Percentiles rank a stretch among this genome's conserved stretches.
phyloP scores from a whole-genome alignment of 805 yeast species.

The Wickerhamomyces chambardii region DNA sequence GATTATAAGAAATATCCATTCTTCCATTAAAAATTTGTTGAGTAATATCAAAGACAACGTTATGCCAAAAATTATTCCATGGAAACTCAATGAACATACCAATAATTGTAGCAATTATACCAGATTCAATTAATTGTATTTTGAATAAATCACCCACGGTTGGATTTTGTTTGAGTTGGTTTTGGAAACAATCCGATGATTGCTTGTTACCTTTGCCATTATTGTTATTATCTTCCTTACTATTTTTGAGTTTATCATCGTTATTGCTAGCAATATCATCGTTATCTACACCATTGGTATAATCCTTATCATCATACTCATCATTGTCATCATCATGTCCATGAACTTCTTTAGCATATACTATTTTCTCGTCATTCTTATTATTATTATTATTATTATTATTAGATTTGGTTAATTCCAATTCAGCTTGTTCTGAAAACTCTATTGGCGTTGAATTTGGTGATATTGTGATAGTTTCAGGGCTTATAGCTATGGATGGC shows the following conservation, averaged over 20 bases:
- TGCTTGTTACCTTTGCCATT: no score
- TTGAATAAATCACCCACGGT: slow-evolving; percentile 69
- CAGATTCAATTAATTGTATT: slow-evolving; percentile 56
- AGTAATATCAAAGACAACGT: slow-evolving; percentile 76
- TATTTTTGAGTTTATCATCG: no score
- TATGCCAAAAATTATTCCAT: slow-evolving; percentile 82
- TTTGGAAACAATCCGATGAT: no score
- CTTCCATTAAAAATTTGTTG: slow-evolving; percentile 78
- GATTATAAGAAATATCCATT: slow-evolving; percentile 64
- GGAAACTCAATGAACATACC: slow-evolving; percentile 64
- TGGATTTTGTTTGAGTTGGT: slow-evolving; percentile 37
- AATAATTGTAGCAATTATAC: slow-evolving; percentile 49
- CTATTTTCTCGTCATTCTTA: slow-evolving; percentile 7
- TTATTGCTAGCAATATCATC: no score
- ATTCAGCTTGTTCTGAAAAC: slow-evolving; percentile 3
- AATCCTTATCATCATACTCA: slow-evolving; percentile 15
- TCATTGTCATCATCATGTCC: slow-evolving; percentile 17
- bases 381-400: no score
- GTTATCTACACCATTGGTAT: slow-evolving; percentile 2
- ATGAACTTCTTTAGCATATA: slow-evolving; percentile 1
- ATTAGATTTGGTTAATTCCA: no score
- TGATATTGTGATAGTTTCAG: slow-evolving; percentile 15
- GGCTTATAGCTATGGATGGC: slow-evolving; percentile 19
- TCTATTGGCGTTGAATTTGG: slow-evolving; percentile 11
- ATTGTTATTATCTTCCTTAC: slow-evolving; percentile 3